Percentiles rank a stretch among this genome's conserved stretches.
These are phyloP conservation scores for Lindgomyces ingoldianus DNA, from an alignment of 495 filamentous ascomycete species.

Conservation along the genomic window DNA sequence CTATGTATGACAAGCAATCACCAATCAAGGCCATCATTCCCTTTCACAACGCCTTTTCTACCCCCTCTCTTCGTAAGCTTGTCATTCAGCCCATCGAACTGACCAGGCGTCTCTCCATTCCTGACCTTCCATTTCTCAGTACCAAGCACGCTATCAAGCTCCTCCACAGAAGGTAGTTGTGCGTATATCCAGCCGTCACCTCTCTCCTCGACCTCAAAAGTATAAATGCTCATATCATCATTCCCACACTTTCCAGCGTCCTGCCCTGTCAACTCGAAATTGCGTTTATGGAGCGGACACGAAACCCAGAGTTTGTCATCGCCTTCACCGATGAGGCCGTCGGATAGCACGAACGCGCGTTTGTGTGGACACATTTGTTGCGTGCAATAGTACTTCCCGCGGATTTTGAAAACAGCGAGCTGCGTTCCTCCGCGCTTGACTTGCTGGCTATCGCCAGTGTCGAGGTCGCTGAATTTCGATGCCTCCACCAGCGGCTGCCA, in stretches of 20 bases:
- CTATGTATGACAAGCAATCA: no score
- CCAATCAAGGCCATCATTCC: constrained; percentile 10
- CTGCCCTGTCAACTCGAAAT: constrained; percentile 72
- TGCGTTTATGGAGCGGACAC: constrained; percentile 90
- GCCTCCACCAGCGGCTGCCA: constrained; percentile 85
- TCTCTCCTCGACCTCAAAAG: constrained; percentile 77
- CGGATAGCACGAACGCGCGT: constrained; percentile 83
- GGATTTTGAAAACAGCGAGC: constrained; percentile 83
- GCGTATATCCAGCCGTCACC: constrained; percentile 80
- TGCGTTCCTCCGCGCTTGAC: constrained; percentile 90
- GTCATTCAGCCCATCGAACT: constrained; percentile 69
- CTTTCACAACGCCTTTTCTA: constrained; percentile 48
- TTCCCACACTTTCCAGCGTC: constrained; percentile 72
- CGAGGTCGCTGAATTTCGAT: constrained; percentile 68
- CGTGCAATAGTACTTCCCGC: constrained; percentile 77
- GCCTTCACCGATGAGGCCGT: constrained; percentile 77
- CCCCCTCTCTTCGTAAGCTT: constrained; percentile 58
- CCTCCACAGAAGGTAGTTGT: constrained; percentile 79
- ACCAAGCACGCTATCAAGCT: constrained; percentile 78
- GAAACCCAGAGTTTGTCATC: constrained; percentile 72
- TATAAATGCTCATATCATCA: constrained; percentile 80
- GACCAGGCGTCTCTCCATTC: constrained; percentile 64
- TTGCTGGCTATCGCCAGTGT: constrained; percentile 67
- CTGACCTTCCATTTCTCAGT: constrained; percentile 83
- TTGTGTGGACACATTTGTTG: constrained; percentile 99